Base-by-base conservation (phyloP, 2,329 filamentous ascomycete genomes). In the Alternaria dauci region DNA sequence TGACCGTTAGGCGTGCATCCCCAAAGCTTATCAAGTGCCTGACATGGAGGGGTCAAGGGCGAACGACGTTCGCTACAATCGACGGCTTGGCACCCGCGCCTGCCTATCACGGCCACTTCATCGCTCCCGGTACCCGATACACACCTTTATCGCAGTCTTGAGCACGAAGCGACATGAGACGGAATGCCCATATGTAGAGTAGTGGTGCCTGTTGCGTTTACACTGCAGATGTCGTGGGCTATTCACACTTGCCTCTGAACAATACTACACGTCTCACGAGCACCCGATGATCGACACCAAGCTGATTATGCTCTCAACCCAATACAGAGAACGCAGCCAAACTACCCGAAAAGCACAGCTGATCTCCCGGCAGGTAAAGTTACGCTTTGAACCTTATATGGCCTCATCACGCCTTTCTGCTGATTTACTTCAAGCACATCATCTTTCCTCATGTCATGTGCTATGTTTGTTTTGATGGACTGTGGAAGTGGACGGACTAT, bases 11-110 rank as follows among this genome's bases (percentile, higher is more conserved):
- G 46, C 30, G 32, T 50, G 46, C 46, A 25, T 25, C 32, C 48
- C 41, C 18, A 58, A 41, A 58, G 34, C 43, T 38, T 28, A 38
- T 39, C 52, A 25, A n/a, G 36, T 39, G 26, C 23, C 32, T 23
- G 23, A 36, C 46, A 51, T 53, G 38, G 48, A 38, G 46, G 39
- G 36, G 44, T 42, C 42, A 36, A 46, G 36, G 50, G 44, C 51
- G 59, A 62, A 62, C 60, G 56, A 55, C 60, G 60, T 62, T 62
- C 56, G 52, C 51, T 55, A 55, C 52, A 62, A 62, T 62, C 60
- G 14, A 62, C 52, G 52, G 60, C 56, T 59, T 53, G 52, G 56
- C 36, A 28, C 9, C 4, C 18, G 1, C 25, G 44, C 46, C 47
- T 56, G 43, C 56, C 56, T 41, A 41, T 55, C 44, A 38, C 36